A percentile compares a stretch with the other conserved stretches of the same genome.
These are phyloP conservation scores for Torulaspora indica DNA, from an alignment of 805 yeast genomes.

Conservation along the genomic window DNA sequence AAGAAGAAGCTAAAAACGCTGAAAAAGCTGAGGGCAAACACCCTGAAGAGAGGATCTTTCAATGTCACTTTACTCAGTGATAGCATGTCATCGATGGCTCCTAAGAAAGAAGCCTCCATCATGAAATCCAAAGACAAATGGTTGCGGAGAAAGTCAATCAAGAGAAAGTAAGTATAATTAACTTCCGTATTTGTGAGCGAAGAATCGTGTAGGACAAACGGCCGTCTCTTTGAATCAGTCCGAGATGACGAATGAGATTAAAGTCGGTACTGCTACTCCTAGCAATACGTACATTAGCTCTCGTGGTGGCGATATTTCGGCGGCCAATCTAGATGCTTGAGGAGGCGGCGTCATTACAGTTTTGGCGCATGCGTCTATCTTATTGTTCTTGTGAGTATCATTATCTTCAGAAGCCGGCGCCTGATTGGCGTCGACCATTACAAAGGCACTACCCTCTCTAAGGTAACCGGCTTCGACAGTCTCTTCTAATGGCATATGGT, in stretches of 20 bases:
- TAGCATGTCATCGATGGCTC: slow-evolving; percentile 26
- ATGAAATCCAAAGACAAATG: slow-evolving; percentile 33
- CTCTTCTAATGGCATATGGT: slow-evolving; percentile 7
- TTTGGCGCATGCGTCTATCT: slow-evolving; percentile 1
- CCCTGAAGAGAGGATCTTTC: slow-evolving; percentile 40
- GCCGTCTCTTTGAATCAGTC: slow-evolving; percentile 12
- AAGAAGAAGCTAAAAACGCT: slow-evolving; percentile 35
- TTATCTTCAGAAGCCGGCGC: not conserved
- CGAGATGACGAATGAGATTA: slow-evolving; percentile 27
- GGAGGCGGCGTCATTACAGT: slow-evolving; percentile 7
- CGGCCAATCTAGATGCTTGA: not conserved
- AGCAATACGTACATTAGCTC: slow-evolving; percentile 24
- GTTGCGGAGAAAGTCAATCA: slow-evolving; percentile 33
- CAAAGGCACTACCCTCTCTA: slow-evolving; percentile 8
- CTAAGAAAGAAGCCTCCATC: slow-evolving; percentile 27
- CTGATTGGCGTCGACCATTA: slow-evolving; percentile 3
- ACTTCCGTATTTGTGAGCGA: not conserved
- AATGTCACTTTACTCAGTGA: slow-evolving; percentile 36
- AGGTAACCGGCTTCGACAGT: slow-evolving; percentile 3
- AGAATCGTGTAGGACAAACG: not conserved
- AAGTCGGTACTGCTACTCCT: slow-evolving; percentile 30
- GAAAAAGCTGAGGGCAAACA: slow-evolving; percentile 30
- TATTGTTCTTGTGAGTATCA: slow-evolving; percentile 1
- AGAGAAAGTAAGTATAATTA: slow-evolving; percentile 25
- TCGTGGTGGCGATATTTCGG: slow-evolving; percentile 4